These are phyloP conservation scores for Camellia oleifera DNA, from an alignment of 179 eudicot species.

Conservation along the genomic window DNA sequence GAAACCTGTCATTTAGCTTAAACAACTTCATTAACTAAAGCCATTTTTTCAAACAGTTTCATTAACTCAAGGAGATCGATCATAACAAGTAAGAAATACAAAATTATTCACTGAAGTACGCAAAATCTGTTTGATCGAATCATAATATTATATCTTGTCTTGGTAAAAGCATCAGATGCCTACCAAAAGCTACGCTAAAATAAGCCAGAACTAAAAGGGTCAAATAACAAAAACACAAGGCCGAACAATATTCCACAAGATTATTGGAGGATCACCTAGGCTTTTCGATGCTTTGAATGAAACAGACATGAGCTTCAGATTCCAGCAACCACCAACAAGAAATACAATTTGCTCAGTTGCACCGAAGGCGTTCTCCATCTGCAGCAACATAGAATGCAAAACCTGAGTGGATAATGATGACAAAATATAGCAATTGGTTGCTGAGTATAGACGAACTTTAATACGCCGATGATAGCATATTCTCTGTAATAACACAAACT, in stretches of 20 bases:
- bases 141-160: no score
- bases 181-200: not conserved
- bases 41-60: not conserved
- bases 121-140: not conserved
- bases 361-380: conserved; percentile 6
- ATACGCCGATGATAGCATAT: not conserved
- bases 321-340: not conserved
- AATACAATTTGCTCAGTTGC: no score
- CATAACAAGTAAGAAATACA: not conserved
- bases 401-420: not conserved
- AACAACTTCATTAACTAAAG: no score
- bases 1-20: not conserved
- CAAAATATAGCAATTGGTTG: not conserved
- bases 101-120: not conserved
- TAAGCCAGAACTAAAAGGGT: no score
- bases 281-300: not conserved
- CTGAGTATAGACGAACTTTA: not conserved
- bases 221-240: not conserved
- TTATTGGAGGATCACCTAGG: not conserved
- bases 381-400: not conserved
- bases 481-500: not conserved
- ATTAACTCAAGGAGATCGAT: not conserved
- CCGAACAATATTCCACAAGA: not conserved
- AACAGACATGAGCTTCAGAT: not conserved
- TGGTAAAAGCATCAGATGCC: not conserved